Evolutionary conservation across 345 rosid species (phyloP).

Genomic region (Moringa oleifera): DNA sequence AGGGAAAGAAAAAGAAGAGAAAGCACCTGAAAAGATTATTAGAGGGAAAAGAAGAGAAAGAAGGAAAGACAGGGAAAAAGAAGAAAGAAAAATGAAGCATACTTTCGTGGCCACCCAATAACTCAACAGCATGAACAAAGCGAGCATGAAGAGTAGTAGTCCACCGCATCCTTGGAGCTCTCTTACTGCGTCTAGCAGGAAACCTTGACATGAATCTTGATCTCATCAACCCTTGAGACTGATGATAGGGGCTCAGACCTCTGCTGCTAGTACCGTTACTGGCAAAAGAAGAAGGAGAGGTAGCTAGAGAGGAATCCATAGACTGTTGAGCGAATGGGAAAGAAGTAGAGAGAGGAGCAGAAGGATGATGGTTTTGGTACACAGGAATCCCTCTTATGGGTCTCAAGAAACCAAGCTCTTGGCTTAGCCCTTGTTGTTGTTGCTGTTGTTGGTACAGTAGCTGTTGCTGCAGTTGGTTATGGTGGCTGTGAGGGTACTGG

Average conservation of each 20-base stretch:
- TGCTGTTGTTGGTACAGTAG: conserved; percentile 35
- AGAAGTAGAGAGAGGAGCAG: conserved; percentile 20
- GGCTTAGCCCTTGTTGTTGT: conserved; percentile 34
- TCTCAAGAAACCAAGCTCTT: conserved; percentile 66
- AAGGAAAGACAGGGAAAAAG: neutral
- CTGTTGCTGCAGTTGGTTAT: conserved; percentile 24
- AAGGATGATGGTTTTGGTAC: conserved; percentile 50
- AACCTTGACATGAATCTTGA: conserved; percentile 63
- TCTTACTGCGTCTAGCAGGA: conserved; percentile 53
- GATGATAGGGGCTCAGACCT: conserved; percentile 35
- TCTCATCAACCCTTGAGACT: conserved; percentile 50
- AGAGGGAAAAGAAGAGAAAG: conserved; percentile 2
- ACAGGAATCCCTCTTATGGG: conserved; percentile 92
- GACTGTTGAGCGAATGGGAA: conserved; percentile 43
- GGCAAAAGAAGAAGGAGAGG: conserved; percentile 33
- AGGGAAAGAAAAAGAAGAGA: neutral
- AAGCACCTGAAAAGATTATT: neutral
- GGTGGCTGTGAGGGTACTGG: conserved; percentile 26
- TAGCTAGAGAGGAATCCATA: conserved; percentile 33
- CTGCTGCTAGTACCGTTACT: conserved; percentile 24
- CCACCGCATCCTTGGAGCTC: conserved; percentile 96
- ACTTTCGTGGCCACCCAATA: conserved; percentile 99
- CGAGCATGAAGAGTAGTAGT: conserved; percentile 95
- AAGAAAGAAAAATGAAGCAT: conserved; percentile 16
- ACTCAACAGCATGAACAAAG: conserved; percentile 98